Evolutionary conservation across 1,139 yeast genomes (phyloP), one percentile per base, ranked within the genome.

Genomic region (Pichia sp.): DNA sequence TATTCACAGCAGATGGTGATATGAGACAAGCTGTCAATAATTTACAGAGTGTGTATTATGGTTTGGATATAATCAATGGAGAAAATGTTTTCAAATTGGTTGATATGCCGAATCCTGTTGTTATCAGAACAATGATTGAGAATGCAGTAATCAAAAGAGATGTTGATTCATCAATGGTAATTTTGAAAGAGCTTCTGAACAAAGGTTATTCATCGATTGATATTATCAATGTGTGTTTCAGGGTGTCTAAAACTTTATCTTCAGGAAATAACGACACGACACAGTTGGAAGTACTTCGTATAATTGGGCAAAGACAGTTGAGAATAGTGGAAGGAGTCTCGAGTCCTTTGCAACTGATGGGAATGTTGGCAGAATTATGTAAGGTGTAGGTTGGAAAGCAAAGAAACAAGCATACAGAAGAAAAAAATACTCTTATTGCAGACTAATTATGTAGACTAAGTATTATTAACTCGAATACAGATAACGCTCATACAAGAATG

Each of bases 1-100:
- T 94, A n/a, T 92, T 92, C 66, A 84, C 97, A 0, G 95, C 97
- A 0, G 99, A 92, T 62, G 98, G 98, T 47, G 99, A 92, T 61
- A 92, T 94, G 98, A 77, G 99, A 65, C 98, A 92, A 63, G 98
- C 98, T 0, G 77, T 94, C 43, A 94, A 94, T 59, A 92, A 92
- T 62, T 64, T 92, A 48, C 98, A 92, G 60, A 82, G 95, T 60
- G 88, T 97, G 0, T 94, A 82, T 31, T 88, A 96, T 1, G 98
- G 98, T 1, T 90, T 90, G 65, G 92, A 86, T 2, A 74, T 85
- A 52, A 97, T 92, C 16, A 85, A 81, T 57, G 92, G 88, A 43
- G 85, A 85, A 37, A 92, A 90, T 59, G 98, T 92, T 27, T 92
- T 88, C 69, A 87, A 85, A 61, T 86, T 92, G 49, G 98, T 92